phyloP scores from a whole-genome alignment of 176 grass and related monocot species.

The Tillandsia fasciculata region DNA sequence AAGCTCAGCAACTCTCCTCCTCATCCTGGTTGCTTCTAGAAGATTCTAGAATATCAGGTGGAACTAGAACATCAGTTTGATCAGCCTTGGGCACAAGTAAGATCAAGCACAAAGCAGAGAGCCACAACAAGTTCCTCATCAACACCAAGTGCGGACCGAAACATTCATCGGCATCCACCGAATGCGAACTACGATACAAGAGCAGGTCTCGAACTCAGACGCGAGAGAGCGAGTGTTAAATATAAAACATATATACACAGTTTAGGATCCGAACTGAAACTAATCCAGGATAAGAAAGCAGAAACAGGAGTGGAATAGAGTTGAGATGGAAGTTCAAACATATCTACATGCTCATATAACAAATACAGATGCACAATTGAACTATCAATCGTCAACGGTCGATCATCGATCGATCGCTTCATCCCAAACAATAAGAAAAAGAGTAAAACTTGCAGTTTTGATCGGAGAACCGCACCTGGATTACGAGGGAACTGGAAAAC shows the following conservation, averaged over 20 bases:
- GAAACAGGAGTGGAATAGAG: no score
- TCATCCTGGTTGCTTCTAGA: neutral
- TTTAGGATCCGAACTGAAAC: no score
- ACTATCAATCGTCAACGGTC: no score
- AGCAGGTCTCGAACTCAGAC: neutral
- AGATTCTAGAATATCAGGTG: slow-evolving; percentile 34
- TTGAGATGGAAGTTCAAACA: no score
- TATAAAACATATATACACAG: no score
- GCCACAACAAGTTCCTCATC: slow-evolving; percentile 53
- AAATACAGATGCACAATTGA: no score
- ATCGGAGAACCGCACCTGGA: neutral
- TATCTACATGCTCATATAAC: no score
- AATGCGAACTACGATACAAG: slow-evolving; percentile 41
- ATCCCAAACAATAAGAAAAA: no score
- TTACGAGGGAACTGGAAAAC: neutral
- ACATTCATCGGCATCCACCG: slow-evolving; percentile 85
- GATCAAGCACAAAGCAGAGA: slow-evolving; percentile 42
- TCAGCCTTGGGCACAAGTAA: slow-evolving; percentile 47
- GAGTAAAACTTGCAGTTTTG: no score
- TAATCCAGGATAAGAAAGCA: no score
- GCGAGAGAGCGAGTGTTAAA: no score
- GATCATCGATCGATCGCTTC: no score
- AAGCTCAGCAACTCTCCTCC: slow-evolving; percentile 39
- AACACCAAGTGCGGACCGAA: slow-evolving; percentile 28
- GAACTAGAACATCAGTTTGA: slow-evolving; percentile 51